Evolutionary conservation across 805 yeast species (phyloP).

Genomic region (Lipomyces starkeyi): DNA sequence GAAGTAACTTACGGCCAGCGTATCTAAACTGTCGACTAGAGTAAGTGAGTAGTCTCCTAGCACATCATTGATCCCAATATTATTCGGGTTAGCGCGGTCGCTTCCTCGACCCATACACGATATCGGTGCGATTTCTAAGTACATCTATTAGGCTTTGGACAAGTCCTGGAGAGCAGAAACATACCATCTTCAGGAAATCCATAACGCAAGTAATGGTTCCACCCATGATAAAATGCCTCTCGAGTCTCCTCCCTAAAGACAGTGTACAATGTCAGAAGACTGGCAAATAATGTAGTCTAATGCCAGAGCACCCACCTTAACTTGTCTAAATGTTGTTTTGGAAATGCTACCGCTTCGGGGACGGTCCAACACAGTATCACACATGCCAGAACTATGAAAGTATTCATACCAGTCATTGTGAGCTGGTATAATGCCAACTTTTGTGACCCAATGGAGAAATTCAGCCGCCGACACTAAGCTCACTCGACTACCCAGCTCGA

Average conservation of each 20-base stretch:
- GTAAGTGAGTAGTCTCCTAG: constrained; percentile 84
- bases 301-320: constrained; percentile 14
- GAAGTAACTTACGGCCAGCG: constrained; percentile 60
- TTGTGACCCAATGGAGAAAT: neutral
- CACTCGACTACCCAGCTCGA: neutral
- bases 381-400: constrained; percentile 12
- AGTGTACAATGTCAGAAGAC: neutral
- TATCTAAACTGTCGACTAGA: constrained; percentile 77
- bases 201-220: constrained; percentile 66
- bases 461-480: neutral
- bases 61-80: constrained; percentile 76
- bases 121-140: constrained; percentile 66
- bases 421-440: neutral
- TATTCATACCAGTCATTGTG: constrained; percentile 4
- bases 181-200: constrained; percentile 80
- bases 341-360: constrained; percentile 20
- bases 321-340: constrained; percentile 29
- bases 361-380: constrained; percentile 16
- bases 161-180: neutral
- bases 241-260: constrained; percentile 35
- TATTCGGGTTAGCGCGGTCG: constrained; percentile 58
- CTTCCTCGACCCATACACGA: constrained; percentile 72
- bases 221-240: constrained; percentile 71
- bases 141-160: neutral
- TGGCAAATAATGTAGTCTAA: neutral